Conservation (phyloP, 768 basidiomycete species). For the Clavulina sp. region DNA sequence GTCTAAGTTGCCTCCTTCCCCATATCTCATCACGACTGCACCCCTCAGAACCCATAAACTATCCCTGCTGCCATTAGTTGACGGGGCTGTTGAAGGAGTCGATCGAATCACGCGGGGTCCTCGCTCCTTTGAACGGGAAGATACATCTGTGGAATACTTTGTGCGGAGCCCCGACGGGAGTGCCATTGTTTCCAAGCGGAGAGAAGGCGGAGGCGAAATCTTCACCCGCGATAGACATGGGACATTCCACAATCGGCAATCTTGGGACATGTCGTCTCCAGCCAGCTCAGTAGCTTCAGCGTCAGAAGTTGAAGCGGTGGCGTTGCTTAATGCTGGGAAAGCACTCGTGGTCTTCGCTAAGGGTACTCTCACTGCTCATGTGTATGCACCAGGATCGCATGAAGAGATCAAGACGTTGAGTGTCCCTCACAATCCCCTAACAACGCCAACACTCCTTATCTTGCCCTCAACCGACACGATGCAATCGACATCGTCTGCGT, state of each 20-base stretch:
- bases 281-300: neutral
- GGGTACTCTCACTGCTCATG: conserved; percentile 2
- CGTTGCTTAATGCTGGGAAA: neutral
- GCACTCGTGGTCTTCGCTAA: conserved; percentile 2
- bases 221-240: conserved; percentile 25
- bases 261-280: neutral
- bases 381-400: conserved; percentile 5
- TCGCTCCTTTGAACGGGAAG: conserved; percentile 26
- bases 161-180: conserved; percentile 65
- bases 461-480: conserved; percentile 4
- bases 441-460: conserved; percentile 3
- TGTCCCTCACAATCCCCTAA: no score
- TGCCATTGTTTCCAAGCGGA: conserved; percentile 50
- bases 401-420: neutral
- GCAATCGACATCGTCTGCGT: neutral
- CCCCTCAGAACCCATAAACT: conserved; percentile 48
- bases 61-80: conserved; percentile 43
- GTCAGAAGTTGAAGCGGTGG: neutral
- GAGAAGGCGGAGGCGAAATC: conserved; percentile 34
- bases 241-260: neutral
- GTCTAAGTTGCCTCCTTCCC: conserved; percentile 21
- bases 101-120: conserved; percentile 21
- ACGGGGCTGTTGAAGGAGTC: conserved; percentile 35
- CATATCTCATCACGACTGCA: conserved; percentile 40
- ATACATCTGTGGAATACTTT: conserved; percentile 35